These are phyloP conservation scores for Saksenaea vasiformis DNA, from an alignment of 371 early-diverging fungal species.

Conservation along the genomic window DNA sequence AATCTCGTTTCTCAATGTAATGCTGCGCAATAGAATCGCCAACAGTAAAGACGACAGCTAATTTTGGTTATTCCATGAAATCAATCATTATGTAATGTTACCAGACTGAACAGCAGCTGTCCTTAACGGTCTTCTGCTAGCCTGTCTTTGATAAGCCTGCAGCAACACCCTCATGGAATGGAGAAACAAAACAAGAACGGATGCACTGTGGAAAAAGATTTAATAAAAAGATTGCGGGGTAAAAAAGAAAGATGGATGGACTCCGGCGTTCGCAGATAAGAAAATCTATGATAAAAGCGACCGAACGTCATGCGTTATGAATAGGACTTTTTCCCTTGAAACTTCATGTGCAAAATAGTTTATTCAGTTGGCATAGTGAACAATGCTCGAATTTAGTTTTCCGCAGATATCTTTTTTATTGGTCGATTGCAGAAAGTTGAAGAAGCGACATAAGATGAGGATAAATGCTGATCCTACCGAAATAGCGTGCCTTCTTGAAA, in stretches of 20 bases:
- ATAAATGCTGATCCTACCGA: neutral
- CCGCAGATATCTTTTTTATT: neutral
- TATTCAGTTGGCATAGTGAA: neutral
- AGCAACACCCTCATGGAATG: neutral
- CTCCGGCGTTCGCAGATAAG: no score
- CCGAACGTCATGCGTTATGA: no score
- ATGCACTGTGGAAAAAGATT: neutral
- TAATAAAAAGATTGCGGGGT: neutral
- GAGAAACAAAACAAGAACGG: neutral
- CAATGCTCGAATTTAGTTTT: neutral
- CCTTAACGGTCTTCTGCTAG: constrained; percentile 10
- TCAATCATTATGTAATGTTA: neutral
- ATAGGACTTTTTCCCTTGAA: no score
- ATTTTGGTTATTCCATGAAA: neutral
- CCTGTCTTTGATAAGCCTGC: constrained; percentile 11
- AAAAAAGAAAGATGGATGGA: no score
- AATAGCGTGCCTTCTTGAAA: neutral
- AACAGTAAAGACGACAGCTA: constrained; percentile 22
- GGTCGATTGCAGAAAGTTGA: neutral
- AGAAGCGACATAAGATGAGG: neutral
- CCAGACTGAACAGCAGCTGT: constrained; percentile 22
- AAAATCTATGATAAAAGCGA: no score
- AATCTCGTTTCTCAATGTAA: constrained; percentile 25
- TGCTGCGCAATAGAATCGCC: constrained; percentile 37
- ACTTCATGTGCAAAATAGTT: no score